Percentiles rank a stretch among this genome's conserved stretches.
These are phyloP conservation scores for Agastache rugosa DNA, from an alignment of 257 asterid species.

Conservation along the genomic window DNA sequence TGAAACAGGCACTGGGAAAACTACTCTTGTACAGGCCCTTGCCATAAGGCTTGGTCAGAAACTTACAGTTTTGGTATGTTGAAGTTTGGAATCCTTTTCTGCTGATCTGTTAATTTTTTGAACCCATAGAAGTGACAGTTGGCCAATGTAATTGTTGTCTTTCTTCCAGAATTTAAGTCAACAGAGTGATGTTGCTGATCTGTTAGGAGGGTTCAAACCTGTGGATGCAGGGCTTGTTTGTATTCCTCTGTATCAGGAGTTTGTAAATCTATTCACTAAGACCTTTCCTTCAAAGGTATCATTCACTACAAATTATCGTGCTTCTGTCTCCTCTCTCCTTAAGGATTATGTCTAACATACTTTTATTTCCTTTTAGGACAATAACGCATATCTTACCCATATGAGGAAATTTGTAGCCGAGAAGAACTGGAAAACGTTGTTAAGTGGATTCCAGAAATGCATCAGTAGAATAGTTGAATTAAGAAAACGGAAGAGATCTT, in stretches of 20 bases:
- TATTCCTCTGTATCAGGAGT: conserved; percentile 81
- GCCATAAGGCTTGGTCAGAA: conserved; percentile 78
- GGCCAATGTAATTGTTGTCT: conserved; percentile 32
- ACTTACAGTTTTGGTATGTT: conserved; percentile 89
- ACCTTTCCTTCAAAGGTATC: conserved; percentile 77
- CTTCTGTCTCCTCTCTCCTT: conserved; percentile 1
- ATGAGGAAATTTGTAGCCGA: conserved; percentile 48
- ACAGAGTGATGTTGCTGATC: conserved; percentile 92
- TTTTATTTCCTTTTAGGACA: conserved; percentile 54
- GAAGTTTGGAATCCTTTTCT: conserved; percentile 5
- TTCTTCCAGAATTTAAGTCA: conserved; percentile 88
- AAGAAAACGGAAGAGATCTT: conserved; percentile 75
- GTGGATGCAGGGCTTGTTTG: conserved; percentile 77
- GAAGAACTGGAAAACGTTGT: conserved; percentile 79
- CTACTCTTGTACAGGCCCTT: conserved; percentile 92
- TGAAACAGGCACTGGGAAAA: conserved; percentile 98
- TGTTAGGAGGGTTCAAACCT: conserved; percentile 93
- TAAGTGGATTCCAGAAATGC: conserved; percentile 64
- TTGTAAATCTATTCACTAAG: conserved; percentile 58
- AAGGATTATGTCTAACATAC: conserved; percentile 22
- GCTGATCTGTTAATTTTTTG: conserved; percentile 19
- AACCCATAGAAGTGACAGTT: conserved; percentile 20
- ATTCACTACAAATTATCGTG: neutral
- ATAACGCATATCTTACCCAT: conserved; percentile 46
- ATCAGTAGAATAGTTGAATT: conserved; percentile 53